Evolutionary conservation across 768 basidiomycete species (phyloP).

Genomic region (Lactarius sp.): DNA sequence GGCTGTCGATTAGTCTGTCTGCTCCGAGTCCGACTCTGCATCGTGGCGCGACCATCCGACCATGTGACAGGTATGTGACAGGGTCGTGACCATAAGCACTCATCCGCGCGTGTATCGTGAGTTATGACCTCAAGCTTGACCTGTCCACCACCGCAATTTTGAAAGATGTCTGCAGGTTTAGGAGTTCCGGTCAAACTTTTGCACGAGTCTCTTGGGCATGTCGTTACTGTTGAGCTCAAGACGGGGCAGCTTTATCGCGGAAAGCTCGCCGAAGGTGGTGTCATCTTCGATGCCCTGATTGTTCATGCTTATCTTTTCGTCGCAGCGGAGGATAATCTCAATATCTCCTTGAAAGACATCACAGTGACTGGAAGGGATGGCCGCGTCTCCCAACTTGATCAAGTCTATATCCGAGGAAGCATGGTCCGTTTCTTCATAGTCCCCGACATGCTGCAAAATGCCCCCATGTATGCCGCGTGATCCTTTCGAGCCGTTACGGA

Average conservation of each 20-base stretch:
- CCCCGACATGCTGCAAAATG: constrained; percentile 98
- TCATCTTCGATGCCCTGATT: constrained; percentile 18
- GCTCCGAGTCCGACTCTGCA: too few relatives aligned
- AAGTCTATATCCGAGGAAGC: constrained; percentile 97
- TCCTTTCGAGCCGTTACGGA: neutral
- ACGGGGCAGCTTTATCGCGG: constrained; percentile 96
- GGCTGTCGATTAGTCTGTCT: too few relatives aligned
- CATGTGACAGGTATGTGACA: too few relatives aligned
- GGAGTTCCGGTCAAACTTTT: constrained; percentile 96
- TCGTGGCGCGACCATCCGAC: too few relatives aligned
- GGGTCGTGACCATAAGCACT: too few relatives aligned
- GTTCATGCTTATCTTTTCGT: constrained; percentile 17
- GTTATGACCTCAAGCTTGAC: too few relatives aligned
- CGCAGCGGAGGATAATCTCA: constrained; percentile 95
- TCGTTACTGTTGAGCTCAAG: constrained; percentile 97
- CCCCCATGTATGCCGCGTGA: constrained; percentile 76
- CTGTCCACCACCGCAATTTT: too few relatives aligned
- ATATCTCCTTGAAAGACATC: constrained; percentile 93
- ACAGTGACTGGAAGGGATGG: constrained; percentile 98
- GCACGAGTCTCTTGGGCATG: constrained; percentile 93
- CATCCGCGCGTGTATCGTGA: too few relatives aligned
- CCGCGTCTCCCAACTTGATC: constrained; percentile 96
- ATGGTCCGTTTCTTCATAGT: constrained; percentile 99
- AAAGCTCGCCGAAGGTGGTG: constrained; percentile 90
- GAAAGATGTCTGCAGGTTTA: constrained; percentile 56